These are phyloP conservation scores for Petasospora rhodanensis DNA, from an alignment of 1,139 yeast genomes.

Conservation along the genomic window DNA sequence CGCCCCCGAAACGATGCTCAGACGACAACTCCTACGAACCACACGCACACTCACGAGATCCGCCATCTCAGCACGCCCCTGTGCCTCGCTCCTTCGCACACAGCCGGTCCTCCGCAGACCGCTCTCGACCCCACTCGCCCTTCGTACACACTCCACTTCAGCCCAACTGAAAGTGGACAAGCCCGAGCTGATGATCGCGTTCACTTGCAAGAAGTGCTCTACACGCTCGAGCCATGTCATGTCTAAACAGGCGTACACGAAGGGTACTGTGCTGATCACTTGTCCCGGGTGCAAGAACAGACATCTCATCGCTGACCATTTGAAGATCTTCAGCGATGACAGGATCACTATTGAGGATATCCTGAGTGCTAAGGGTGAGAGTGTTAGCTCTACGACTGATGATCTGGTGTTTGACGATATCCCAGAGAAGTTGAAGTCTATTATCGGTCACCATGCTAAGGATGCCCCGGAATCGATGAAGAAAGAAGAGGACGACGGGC, in stretches of 20 bases:
- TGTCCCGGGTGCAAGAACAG: conserved; percentile 90
- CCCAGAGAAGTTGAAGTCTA: conserved; percentile 54
- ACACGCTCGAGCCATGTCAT: conserved; percentile 82
- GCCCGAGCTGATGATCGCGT: conserved; percentile 81
- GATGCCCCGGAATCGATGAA: conserved; percentile 44
- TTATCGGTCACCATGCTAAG: conserved; percentile 60
- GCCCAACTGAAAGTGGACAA: conserved; percentile 46
- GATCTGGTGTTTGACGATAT: conserved; percentile 71
- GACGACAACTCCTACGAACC: no score
- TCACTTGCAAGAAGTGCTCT: conserved; percentile 87
- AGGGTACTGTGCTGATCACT: conserved; percentile 83
- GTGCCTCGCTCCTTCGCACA: no score
- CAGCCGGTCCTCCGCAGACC: no score
- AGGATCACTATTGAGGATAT: conserved; percentile 75
- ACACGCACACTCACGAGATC: no score
- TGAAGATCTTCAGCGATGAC: conserved; percentile 76
- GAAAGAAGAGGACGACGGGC: conserved; percentile 3
- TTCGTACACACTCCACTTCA: no score
- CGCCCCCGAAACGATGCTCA: no score
- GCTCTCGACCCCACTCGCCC: no score
- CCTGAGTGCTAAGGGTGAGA: conserved; percentile 71
- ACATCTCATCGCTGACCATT: conserved; percentile 90
- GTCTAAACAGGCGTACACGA: conserved; percentile 85
- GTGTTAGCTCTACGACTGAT: conserved; percentile 54
- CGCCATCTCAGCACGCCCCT: no score